Conservation (phyloP, 2,329 filamentous ascomycete species). For the Bertia moriformis region DNA sequence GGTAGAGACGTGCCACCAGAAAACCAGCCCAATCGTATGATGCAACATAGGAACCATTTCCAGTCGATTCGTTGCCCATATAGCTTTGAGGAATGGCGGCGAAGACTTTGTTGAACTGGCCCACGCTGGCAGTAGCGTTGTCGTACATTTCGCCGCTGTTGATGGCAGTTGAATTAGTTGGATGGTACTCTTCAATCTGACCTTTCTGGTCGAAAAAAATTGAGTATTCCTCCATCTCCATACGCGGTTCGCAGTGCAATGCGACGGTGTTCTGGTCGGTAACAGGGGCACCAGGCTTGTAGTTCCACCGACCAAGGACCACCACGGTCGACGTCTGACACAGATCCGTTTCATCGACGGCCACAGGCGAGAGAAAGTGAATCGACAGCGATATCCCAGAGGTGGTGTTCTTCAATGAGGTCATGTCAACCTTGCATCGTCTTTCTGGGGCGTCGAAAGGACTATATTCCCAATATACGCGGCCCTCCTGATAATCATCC, state of each 20-base stretch:
- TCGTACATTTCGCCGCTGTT: not conserved
- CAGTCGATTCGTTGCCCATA: not conserved
- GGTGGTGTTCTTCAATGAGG: not conserved
- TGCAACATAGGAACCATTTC: not conserved
- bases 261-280: not conserved
- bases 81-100: not conserved
- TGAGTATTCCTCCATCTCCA: not conserved
- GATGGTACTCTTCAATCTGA: not conserved
- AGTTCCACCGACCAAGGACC: not conserved
- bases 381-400: not conserved
- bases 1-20: not conserved
- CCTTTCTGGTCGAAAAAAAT: not conserved
- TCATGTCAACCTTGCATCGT: slow-evolving; percentile 1
- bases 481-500: not conserved
- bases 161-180: not conserved
- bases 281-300: not conserved
- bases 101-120: slow-evolving; percentile 1
- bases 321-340: not conserved
- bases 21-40: slow-evolving; percentile 1
- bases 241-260: not conserved
- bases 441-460: not conserved
- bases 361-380: not conserved
- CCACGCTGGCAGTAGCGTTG: not conserved
- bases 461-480: not conserved
- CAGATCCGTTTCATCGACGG: not conserved